phyloP scores from a whole-genome alignment of 495 filamentous ascomycete species.

The Penicillium antarcticum region DNA sequence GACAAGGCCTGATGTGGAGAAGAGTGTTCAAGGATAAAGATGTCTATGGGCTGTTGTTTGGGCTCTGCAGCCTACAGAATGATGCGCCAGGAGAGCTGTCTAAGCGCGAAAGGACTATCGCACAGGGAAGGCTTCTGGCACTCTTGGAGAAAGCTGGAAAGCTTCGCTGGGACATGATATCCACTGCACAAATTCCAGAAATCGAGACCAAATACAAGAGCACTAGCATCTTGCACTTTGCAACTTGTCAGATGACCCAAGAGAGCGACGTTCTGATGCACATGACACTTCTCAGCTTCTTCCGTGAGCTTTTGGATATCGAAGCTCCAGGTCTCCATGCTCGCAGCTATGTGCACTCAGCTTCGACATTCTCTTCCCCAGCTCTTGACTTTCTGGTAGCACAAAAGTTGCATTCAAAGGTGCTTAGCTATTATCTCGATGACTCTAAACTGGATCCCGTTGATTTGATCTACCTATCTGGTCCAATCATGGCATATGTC shows the following conservation, averaged over 20 bases:
- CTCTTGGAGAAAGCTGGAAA: slow-evolving; percentile 64
- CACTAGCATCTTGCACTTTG: slow-evolving; percentile 70
- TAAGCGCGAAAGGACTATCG: slow-evolving; percentile 66
- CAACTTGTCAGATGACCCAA: slow-evolving; percentile 70
- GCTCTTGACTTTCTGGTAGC: slow-evolving; percentile 54
- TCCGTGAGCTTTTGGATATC: slow-evolving; percentile 57
- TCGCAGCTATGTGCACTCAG: slow-evolving; percentile 29
- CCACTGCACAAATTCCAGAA: slow-evolving; percentile 54
- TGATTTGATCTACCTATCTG: slow-evolving; percentile 50
- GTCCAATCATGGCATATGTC: slow-evolving; percentile 56
- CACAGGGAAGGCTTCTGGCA: slow-evolving; percentile 73
- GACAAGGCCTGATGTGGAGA: slow-evolving; percentile 72
- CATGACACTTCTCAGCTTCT: slow-evolving; percentile 73
- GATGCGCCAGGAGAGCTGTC: slow-evolving; percentile 40
- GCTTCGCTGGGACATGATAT: slow-evolving; percentile 61
- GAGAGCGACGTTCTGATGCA: slow-evolving; percentile 76
- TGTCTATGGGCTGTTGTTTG: slow-evolving; percentile 63
- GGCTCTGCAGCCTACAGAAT: slow-evolving; percentile 52
- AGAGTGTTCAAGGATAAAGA: slow-evolving; percentile 64
- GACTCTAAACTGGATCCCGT: slow-evolving; percentile 48
- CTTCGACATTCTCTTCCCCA: slow-evolving; percentile 46
- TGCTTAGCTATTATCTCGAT: slow-evolving; percentile 52
- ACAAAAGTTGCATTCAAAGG: slow-evolving; percentile 47
- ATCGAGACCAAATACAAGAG: slow-evolving; percentile 55
- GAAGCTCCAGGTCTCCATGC: slow-evolving; percentile 36